A percentile compares a stretch with the other conserved stretches of the same genome.
Conservation (phyloP, 164 flowering plant species). For the Paratinospora sagittata region DNA sequence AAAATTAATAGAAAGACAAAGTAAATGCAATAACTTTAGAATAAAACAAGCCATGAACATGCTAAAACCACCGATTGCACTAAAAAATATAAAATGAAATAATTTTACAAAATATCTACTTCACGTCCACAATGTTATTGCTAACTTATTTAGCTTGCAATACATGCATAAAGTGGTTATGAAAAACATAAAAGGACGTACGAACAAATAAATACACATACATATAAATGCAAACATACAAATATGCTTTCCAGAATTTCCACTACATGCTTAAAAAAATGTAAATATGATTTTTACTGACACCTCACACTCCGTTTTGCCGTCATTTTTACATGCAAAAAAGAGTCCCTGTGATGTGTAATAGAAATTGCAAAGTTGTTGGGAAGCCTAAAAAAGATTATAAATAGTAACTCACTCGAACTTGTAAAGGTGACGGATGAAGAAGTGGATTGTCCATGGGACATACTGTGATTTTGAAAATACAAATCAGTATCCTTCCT, state of each 20-base stretch:
- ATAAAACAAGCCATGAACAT: background rate
- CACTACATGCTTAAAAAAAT: too few relatives aligned
- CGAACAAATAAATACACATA: background rate
- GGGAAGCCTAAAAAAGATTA: too few relatives aligned
- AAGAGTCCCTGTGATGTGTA: too few relatives aligned
- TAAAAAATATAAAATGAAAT: background rate
- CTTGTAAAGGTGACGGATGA: too few relatives aligned
- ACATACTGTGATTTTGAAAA: too few relatives aligned
- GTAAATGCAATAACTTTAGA: background rate
- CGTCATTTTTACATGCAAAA: too few relatives aligned
- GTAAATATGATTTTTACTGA: background rate
- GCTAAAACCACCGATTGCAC: background rate
- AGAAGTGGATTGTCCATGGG: too few relatives aligned
- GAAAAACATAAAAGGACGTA: background rate
- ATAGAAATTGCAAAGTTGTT: too few relatives aligned
- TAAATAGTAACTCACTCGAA: too few relatives aligned
- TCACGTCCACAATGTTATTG: background rate
- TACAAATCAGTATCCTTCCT: too few relatives aligned
- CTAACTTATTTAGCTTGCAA: background rate
- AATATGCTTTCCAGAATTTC: too few relatives aligned
- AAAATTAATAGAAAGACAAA: background rate
- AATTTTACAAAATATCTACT: background rate
- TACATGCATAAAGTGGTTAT: background rate
- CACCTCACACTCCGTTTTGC: too few relatives aligned
- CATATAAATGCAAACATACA: background rate